A percentile compares a stretch with the other conserved stretches of the same genome.
Evolutionary conservation across 306 rosid genomes (phyloP).

Genomic region (Fragaria ananassa): DNA sequence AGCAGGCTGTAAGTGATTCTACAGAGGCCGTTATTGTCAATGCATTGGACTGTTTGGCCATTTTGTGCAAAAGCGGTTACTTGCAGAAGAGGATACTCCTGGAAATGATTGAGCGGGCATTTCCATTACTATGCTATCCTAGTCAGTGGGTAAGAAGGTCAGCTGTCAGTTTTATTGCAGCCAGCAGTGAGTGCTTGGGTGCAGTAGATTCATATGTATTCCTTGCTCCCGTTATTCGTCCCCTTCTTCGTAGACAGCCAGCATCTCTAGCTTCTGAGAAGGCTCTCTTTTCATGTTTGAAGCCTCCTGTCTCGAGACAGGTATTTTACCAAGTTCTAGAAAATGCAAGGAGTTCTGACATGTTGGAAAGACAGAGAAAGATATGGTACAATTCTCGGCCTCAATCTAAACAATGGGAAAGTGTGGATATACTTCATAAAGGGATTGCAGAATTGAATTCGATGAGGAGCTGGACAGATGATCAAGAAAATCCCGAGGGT

Average conservation of each 20-base stretch:
- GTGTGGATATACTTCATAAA: conserved; percentile 63
- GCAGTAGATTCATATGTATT: conserved; percentile 92
- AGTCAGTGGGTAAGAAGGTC: conserved; percentile 91
- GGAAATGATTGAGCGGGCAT: conserved; percentile 87
- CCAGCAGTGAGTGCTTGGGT: conserved; percentile 86
- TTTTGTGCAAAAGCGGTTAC: conserved; percentile 74
- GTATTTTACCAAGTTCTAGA: conserved; percentile 72
- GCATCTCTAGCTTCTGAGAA: conserved; percentile 82
- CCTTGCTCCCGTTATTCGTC: conserved; percentile 86
- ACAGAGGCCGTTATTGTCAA: conserved; percentile 81
- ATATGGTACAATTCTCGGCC: conserved; percentile 92
- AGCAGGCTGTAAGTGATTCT: conserved; percentile 82
- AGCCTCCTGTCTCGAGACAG: conserved; percentile 80
- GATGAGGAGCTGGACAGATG: conserved; percentile 62
- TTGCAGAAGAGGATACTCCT: conserved; percentile 84
- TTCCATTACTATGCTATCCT: conserved; percentile 89
- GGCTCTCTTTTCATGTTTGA: conserved; percentile 72
- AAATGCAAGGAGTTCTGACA: conserved; percentile 88
- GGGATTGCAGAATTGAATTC: conserved; percentile 63
- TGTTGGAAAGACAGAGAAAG: conserved; percentile 95
- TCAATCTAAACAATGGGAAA: conserved; percentile 86
- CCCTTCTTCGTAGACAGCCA: conserved; percentile 85
- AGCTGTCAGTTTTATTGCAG: conserved; percentile 79
- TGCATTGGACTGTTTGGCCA: conserved; percentile 83
- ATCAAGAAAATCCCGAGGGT: conserved; percentile 48